Percentiles rank a stretch among this genome's conserved stretches.
Conservation (phyloP, 305 asterid species). For the Fraxinus baroniana region DNA sequence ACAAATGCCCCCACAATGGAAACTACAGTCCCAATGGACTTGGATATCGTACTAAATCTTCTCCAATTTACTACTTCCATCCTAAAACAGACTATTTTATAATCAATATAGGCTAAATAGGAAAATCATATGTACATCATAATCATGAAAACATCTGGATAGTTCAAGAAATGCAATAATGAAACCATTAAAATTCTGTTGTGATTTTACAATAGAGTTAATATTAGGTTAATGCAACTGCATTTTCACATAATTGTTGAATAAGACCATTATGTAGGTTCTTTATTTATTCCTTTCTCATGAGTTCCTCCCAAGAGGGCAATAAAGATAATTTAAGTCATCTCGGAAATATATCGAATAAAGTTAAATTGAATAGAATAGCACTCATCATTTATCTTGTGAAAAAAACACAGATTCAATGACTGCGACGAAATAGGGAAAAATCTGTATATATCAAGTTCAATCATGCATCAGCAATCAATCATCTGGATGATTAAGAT, state of each 20-base stretch:
- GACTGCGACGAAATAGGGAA: neutral
- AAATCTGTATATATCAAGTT: neutral
- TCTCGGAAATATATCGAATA: neutral
- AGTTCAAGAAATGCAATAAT: neutral
- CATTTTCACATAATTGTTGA: neutral
- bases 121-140: neutral
- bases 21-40: constrained; percentile 44
- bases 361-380: neutral
- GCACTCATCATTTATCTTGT: neutral
- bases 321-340: neutral
- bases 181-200: neutral
- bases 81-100: constrained; percentile 30
- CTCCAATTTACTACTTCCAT: constrained; percentile 51
- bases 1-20: constrained; percentile 53
- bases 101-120: constrained; percentile 10
- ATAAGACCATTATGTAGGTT: neutral
- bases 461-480: neutral
- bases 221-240: neutral
- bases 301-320: neutral
- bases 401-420: neutral
- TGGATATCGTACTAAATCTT: constrained; percentile 42
- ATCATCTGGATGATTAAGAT: neutral
- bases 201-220: neutral
- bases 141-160: neutral
- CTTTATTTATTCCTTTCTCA: neutral